phyloP scores from a whole-genome alignment of 768 basidiomycete genomes.

The Pilatotrama ljubarskyi region DNA sequence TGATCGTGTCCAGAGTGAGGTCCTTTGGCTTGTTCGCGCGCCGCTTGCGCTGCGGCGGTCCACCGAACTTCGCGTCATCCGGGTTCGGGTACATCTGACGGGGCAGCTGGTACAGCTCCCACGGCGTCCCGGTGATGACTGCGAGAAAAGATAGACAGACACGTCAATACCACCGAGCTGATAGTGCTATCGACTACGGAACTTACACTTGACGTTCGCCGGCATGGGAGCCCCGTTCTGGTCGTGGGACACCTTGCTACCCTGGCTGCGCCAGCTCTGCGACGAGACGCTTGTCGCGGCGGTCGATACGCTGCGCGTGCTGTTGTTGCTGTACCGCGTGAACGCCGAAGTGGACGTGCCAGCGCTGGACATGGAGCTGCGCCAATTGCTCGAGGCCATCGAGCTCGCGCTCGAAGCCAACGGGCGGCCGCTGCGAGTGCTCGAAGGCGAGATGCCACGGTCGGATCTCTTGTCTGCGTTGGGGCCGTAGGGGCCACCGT shows the following conservation, averaged over 20 bases:
- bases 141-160: constrained; percentile 4
- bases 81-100: constrained; percentile 64
- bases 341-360: constrained; percentile 56
- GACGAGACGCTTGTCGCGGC: constrained; percentile 79
- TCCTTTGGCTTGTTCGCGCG: constrained; percentile 61
- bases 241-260: constrained; percentile 22
- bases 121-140: constrained; percentile 81
- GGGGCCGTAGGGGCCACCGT: constrained; percentile 2
- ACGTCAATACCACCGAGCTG: constrained; percentile 8
- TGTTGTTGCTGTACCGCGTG: constrained; percentile 73
- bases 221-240: constrained; percentile 25
- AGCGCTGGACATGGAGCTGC: constrained; percentile 73
- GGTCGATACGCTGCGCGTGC: constrained; percentile 73
- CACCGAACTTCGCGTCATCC: constrained; percentile 60
- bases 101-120: constrained; percentile 70
- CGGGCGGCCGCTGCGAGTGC: constrained; percentile 53
- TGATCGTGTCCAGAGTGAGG: constrained; percentile 71
- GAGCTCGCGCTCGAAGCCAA: constrained; percentile 62
- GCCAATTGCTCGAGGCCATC: constrained; percentile 71
- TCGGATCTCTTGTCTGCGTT: constrained; percentile 20
- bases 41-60: constrained; percentile 58
- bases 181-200: constrained; percentile 4
- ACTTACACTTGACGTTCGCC: constrained; percentile 80
- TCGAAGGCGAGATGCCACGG: constrained; percentile 50
- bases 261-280: constrained; percentile 64